Conservation (phyloP, 345 rosid species). For the Eucalyptus melliodora region DNA sequence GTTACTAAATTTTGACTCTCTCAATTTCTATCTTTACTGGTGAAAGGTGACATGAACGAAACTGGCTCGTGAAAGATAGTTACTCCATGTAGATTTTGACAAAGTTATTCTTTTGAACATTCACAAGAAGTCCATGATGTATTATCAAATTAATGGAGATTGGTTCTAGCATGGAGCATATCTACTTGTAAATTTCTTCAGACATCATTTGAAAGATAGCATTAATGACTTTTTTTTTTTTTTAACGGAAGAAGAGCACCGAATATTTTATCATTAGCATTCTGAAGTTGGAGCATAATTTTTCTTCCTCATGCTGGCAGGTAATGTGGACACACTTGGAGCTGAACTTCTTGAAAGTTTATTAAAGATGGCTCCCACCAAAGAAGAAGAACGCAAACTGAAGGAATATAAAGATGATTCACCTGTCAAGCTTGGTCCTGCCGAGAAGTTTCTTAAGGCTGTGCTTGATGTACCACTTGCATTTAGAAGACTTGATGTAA, state of each 20-base stretch:
- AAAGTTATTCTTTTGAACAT: neutral
- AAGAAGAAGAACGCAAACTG: slow-evolving; percentile 88
- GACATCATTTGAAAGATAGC: neutral
- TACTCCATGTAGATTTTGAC: neutral
- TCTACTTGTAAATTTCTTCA: neutral
- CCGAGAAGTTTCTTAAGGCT: slow-evolving; percentile 84
- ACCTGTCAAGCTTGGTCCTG: slow-evolving; percentile 71
- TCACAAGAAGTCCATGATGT: neutral
- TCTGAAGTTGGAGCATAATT: neutral
- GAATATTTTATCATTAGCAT: neutral
- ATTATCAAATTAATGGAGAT: neutral
- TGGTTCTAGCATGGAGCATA: neutral
- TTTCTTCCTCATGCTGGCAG: slow-evolving; percentile 21
- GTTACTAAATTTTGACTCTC: neutral
- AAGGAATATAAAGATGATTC: slow-evolving; percentile 71
- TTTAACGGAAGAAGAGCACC: neutral
- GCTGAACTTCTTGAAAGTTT: slow-evolving; percentile 94
- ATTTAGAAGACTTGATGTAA: slow-evolving; percentile 67
- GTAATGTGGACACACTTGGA: slow-evolving; percentile 84
- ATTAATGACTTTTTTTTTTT: neutral
- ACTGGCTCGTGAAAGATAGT: neutral
- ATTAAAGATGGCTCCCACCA: slow-evolving; percentile 85
- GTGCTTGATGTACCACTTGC: slow-evolving; percentile 94
- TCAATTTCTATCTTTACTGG: neutral
- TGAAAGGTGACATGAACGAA: neutral